Evolutionary conservation across 192 early-diverging fungal genomes (phyloP).

Genomic region (Backusella tarrabulga): DNA sequence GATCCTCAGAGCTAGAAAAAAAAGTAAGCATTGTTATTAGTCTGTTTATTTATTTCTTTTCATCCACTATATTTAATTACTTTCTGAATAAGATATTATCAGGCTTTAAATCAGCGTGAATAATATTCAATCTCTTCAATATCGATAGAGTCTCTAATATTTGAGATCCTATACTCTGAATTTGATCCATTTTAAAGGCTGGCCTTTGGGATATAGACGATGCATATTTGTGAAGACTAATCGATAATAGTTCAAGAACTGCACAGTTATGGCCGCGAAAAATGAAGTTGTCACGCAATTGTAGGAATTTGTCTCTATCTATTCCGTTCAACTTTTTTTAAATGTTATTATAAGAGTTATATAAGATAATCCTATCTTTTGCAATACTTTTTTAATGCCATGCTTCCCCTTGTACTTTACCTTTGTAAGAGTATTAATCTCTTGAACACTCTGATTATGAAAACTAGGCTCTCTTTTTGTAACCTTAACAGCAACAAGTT

Average conservation of each 20-base stretch:
- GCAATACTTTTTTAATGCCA: background rate
- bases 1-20: slow-evolving; percentile 70
- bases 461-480: slow-evolving; percentile 97
- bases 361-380: background rate
- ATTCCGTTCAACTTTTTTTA: slow-evolving; percentile 65
- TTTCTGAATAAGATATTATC: slow-evolving; percentile 94
- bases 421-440: slow-evolving; percentile 87
- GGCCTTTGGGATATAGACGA: slow-evolving; percentile 51
- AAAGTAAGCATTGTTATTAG: slow-evolving; percentile 35
- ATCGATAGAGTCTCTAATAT: slow-evolving; percentile 87
- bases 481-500: slow-evolving; percentile 90
- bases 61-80: slow-evolving; percentile 33
- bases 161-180: slow-evolving; percentile 86
- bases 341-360: slow-evolving; percentile 58
- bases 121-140: slow-evolving; percentile 79
- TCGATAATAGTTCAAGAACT: slow-evolving; percentile 91
- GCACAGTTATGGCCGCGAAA: slow-evolving; percentile 91
- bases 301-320: slow-evolving; percentile 83
- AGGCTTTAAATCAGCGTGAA: slow-evolving; percentile 98
- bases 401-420: slow-evolving; percentile 30
- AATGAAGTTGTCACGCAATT: slow-evolving; percentile 88
- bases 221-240: slow-evolving; percentile 88
- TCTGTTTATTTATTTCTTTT: background rate
- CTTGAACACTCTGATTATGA: slow-evolving; percentile 92
- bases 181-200: slow-evolving; percentile 88